Evolutionary conservation across 495 filamentous ascomycete species (phyloP), one percentile per base, ranked within the genome.

Genomic region (Aspergillus ellipticus): DNA sequence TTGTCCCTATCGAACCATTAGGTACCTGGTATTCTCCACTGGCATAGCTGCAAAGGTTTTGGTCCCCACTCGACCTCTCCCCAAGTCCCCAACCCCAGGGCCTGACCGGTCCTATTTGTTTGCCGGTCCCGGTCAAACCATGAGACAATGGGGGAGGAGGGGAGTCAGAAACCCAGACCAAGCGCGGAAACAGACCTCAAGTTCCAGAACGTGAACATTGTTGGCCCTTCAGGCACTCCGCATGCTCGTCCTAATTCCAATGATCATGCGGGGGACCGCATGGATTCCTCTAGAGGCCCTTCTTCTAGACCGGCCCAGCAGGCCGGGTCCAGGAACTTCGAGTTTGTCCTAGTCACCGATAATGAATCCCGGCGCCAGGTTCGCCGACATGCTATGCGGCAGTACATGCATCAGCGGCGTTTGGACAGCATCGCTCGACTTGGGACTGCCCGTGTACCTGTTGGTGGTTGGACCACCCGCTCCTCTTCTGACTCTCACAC

Each of bases 311-410:
- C 56, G 17, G 51, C 50, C 29, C 49, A 51, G 35, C 56, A 56
- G 31, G 24, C 57, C 19, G 56, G 60, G 35, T 53, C 55, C 17
- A 60, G 56, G 54, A 68, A 51, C 54, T 68, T 68, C 53, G 65
- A 68, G 49, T 68, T 68, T 54, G 65, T 68, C 8, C 58, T 68
- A 26, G 65, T 68, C 4, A 68, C 62, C 6, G 65, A 68, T 61
- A 62, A 58, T 21, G 65, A 58, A 51, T 68, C 65, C 20, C 62
- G 65, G 31, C 65, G 65, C 26, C 65, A 68, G 49, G 65, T 68
- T 33, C 65, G 65, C 28, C 65, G 65, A 10, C 65, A 68, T 68
- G 65, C 65, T 8, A 68, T 68, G 65, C 65, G 65, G 39, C 62
- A 68, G 53, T 68, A 68, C 49, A 68, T 68, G 65, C 62, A 64